Base-by-base conservation (phyloP, 352 stramenopile species). In the Pythium phragmiticola region DNA sequence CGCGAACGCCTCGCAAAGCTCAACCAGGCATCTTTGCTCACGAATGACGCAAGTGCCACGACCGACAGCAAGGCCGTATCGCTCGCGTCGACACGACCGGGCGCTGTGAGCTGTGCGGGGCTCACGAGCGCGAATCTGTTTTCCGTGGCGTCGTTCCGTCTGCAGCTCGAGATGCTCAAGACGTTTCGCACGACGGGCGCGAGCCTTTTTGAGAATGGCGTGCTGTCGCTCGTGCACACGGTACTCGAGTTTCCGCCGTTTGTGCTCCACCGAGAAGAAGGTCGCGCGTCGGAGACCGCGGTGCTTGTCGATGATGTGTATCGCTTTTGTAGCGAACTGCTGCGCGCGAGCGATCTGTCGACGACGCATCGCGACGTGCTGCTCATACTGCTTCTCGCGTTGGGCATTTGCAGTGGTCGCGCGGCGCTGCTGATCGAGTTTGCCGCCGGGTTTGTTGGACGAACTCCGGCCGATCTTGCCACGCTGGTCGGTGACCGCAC, bases 151-250 rank as follows among this genome's bases (percentile, higher is more conserved):
- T 87, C 76, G 28, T 70, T 90, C n/a, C 78, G 80, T 8, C 65
- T 92, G 50, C 82, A 92, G 54, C 68, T 92, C 30, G 75, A 87
- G 49, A 87, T 90, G 75, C 63, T 92, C 41, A 78, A 71, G 1
- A 77, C 82, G 36, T 88, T 89, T 28, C 77, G 77, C 6, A 54
- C 48, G 4, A 45, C 67, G 9, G 78, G 65, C 57, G 72, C 80
- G 30, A 63, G 45, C 7, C 34, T 90, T 7, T 92, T 89, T 58
- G 76, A 87, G 47, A 79, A 75, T 17, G 75, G 78, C 4, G 55
- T 75, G 26, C 63, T 87, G 41, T 51, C 77, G 5, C 66, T 90
- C 7, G 71, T 90, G 17, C 55, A 83, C 30, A 88, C 82, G 2
- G 48, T 88, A 19, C 23, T 87, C 23, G 82, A 90, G 23, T 86